These are phyloP conservation scores for Berkeleyomyces rouxiae DNA, from an alignment of 2,329 filamentous ascomycete genomes.

Conservation along the genomic window DNA sequence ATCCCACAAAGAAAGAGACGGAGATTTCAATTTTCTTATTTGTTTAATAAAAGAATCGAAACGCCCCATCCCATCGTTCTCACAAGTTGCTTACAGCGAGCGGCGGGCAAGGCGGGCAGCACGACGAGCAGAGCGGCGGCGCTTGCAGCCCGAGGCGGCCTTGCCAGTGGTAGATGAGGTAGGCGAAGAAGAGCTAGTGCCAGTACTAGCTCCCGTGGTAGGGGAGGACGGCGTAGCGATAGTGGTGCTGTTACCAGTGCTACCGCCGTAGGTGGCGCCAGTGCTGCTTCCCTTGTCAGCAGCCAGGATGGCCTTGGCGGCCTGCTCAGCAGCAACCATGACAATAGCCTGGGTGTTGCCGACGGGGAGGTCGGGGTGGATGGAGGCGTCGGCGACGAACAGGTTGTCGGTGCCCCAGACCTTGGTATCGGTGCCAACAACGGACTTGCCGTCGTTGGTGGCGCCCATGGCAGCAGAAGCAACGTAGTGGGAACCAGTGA, in stretches of 20 bases:
- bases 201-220: neutral
- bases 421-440: conserved; percentile 46
- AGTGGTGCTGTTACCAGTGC: neutral
- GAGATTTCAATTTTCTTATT: no score
- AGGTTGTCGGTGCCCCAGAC: conserved; percentile 54
- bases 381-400: conserved; percentile 50
- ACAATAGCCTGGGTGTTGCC: conserved; percentile 52
- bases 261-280: neutral
- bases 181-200: neutral
- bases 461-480: conserved; percentile 13
- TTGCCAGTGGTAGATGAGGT: neutral
- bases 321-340: conserved; percentile 48
- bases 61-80: neutral
- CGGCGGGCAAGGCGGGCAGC: conserved; percentile 1
- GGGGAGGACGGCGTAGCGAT: neutral
- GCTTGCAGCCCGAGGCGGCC: conserved; percentile 3
- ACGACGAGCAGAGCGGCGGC: conserved; percentile 4
- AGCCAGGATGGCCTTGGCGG: conserved; percentile 23
- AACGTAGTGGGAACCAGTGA: conserved; percentile 42
- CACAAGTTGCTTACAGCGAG: neutral
- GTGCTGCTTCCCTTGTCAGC: neutral
- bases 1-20: no score
- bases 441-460: conserved; percentile 31
- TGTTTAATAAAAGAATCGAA: no score
- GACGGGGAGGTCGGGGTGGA: conserved; percentile 52